Evolutionary conservation across 352 stramenopile genomes (phyloP), one percentile per base, ranked within the genome.

Genomic region (Phytophthora multivora): DNA sequence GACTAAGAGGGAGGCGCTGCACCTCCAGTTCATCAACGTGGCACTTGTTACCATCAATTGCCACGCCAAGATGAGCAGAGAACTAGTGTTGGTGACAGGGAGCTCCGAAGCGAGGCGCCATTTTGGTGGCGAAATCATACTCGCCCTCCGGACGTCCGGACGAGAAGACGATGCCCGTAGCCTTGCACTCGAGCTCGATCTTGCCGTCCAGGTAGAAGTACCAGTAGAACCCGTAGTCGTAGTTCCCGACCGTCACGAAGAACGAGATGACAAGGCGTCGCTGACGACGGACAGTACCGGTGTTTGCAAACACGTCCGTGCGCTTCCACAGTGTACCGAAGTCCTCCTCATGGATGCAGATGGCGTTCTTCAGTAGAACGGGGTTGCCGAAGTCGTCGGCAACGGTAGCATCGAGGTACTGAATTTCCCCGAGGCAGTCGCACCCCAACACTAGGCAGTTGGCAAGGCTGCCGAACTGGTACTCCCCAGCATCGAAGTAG

Each of bases 271-370:
- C 83, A n/a, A 96, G 68, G 5, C 88, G 74, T 15, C 82, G 69
- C n/a, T 78, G 71, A 15, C 85, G 68, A 49, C 83, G 72, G 16
- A 94, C 86, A 1, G 57, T 60, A 5, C 66, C 61, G 4, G 19
- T 38, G 23, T 23, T 43, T 12, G 40, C 31, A 51, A 59, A 68
- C 31, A 71, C 40, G 28, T 81, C 73, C 23, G 65, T 74, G 70
- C 94, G 87, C 60, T 94, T 94, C 79, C 78, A 93, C 9, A 90
- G 67, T 26, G 90, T 71, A 9, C 87, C 85, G 12, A 73, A 70
- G 71, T 95, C 87, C 60, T 95, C 85, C 56, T 95, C 85, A 63
- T 95, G 85, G 74, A 94, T 91, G 63, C 83, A 95, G 30, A 95
- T 71, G 0, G 71, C 86, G 46, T 91, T 91, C 51, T 85, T 83